These are phyloP conservation scores for Saussurea involucrata DNA, from an alignment of 129 eudicot genomes.

Conservation along the genomic window DNA sequence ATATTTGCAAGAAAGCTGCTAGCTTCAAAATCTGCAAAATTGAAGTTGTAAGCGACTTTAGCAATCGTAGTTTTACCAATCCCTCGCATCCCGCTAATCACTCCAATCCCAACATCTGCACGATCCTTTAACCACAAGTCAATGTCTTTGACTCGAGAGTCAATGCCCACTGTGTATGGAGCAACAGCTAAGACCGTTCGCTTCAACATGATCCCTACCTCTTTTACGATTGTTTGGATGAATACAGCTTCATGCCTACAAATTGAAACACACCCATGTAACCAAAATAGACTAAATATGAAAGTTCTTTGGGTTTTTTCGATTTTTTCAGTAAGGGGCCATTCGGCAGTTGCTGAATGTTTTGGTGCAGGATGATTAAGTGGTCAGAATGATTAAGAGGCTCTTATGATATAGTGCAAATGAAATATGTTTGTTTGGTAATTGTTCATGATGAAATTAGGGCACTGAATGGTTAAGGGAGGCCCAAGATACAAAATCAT, in stretches of 20 bases:
- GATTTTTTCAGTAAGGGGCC: not conserved
- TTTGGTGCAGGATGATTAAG: too few species aligned
- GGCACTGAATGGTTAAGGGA: too few species aligned
- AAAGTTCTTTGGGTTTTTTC: not conserved
- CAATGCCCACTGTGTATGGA: conserved; percentile 18
- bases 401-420: too few species aligned
- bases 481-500: too few species aligned
- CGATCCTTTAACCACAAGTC: conserved; percentile 19
- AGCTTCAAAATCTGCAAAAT: conserved; percentile 22
- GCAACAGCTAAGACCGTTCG: conserved; percentile 22
- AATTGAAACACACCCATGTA: not conserved
- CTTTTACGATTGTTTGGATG: conserved; percentile 24
- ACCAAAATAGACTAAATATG: not conserved
- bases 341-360: too few species aligned
- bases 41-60: conserved; percentile 23
- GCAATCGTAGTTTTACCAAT: conserved; percentile 36
- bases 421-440: too few species aligned
- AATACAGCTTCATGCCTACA: conserved; percentile 25
- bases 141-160: conserved; percentile 30
- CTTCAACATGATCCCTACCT: conserved; percentile 18
- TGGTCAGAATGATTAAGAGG: too few species aligned
- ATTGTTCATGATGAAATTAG: too few species aligned
- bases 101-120: conserved; percentile 10
- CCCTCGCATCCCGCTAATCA: conserved; percentile 36
- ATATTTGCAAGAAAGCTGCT: conserved; percentile 34